These are phyloP conservation scores for Ophioceras dolichostomum DNA, from an alignment of 2,329 filamentous ascomycete species.

Conservation along the genomic window DNA sequence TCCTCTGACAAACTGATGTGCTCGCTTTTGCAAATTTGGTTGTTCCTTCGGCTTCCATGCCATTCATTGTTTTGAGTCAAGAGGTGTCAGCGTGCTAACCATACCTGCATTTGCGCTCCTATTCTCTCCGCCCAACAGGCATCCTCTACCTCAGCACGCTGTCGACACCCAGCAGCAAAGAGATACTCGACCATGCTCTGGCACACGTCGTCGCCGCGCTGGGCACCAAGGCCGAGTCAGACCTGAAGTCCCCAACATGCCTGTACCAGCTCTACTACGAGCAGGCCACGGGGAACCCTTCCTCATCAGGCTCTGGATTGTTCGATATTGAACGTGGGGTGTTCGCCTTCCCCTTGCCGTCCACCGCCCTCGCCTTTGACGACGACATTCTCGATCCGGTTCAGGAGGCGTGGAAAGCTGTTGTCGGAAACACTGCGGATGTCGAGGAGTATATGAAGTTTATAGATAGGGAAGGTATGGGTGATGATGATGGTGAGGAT, in stretches of 20 bases:
- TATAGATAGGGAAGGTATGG: slow-evolving; percentile 54
- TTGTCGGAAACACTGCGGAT: slow-evolving; percentile 38
- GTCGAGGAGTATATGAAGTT: slow-evolving; percentile 60
- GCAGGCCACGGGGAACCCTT: slow-evolving; percentile 31
- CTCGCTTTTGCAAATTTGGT: slow-evolving; percentile 10
- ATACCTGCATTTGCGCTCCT: no score
- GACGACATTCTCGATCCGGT: slow-evolving; percentile 58
- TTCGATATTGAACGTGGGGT: slow-evolving; percentile 26
- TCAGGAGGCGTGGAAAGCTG: slow-evolving; percentile 54
- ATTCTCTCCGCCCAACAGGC: slow-evolving; percentile 10
- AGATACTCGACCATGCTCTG: slow-evolving; percentile 27
- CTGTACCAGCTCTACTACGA: slow-evolving; percentile 46
- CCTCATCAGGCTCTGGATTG: slow-evolving; percentile 9
- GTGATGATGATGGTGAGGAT: slow-evolving; percentile 44
- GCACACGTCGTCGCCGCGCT: slow-evolving; percentile 23
- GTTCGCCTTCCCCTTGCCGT: slow-evolving; percentile 43
- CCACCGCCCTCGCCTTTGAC: slow-evolving; percentile 60
- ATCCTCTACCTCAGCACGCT: slow-evolving; percentile 27
- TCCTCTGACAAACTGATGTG: slow-evolving; percentile 81
- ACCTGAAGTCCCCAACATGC: slow-evolving; percentile 13
- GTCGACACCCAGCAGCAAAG: slow-evolving; percentile 17
- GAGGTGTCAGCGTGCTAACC: slow-evolving; percentile 12
- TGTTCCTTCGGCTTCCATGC: slow-evolving; percentile 5
- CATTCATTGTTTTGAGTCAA: slow-evolving; percentile 9
- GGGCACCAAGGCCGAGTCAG: neutral